Evolutionary conservation across 805 yeast genomes (phyloP).

Genomic region (Pichia kluyveri): DNA sequence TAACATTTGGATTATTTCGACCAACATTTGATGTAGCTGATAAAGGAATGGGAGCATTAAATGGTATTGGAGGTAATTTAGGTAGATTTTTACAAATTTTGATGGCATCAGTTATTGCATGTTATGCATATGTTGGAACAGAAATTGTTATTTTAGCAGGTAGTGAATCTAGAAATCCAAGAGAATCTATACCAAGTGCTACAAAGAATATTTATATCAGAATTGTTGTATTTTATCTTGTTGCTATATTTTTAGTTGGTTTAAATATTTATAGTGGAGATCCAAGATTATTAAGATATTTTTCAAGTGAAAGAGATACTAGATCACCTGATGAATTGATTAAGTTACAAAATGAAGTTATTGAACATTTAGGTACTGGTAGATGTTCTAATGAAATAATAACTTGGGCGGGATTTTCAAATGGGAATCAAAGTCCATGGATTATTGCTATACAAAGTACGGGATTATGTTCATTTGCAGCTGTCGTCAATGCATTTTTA

Average conservation of each 20-base stretch:
- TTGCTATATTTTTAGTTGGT: slow-evolving; percentile 62
- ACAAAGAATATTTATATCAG: slow-evolving; percentile 69
- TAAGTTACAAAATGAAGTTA: slow-evolving; percentile 12
- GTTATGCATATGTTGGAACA: slow-evolving; percentile 75
- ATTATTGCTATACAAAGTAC: slow-evolving; percentile 46
- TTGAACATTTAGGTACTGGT: slow-evolving; percentile 20
- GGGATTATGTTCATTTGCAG: slow-evolving; percentile 40
- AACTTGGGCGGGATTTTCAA: slow-evolving; percentile 31
- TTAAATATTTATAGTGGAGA: slow-evolving; percentile 72
- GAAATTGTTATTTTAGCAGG: slow-evolving; percentile 80
- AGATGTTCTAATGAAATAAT: slow-evolving; percentile 18
- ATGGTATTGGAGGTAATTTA: slow-evolving; percentile 50
- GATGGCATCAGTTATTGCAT: slow-evolving; percentile 53
- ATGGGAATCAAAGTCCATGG: slow-evolving; percentile 49
- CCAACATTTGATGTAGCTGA: slow-evolving; percentile 65
- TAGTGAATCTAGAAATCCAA: slow-evolving; percentile 77
- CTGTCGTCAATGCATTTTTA: slow-evolving; percentile 43
- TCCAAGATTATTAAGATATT: slow-evolving; percentile 57
- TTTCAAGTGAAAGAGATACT: slow-evolving; percentile 22
- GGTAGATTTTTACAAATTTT: slow-evolving; percentile 57
- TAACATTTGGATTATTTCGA: slow-evolving; percentile 64
- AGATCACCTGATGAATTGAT: slow-evolving; percentile 13
- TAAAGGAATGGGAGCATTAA: slow-evolving; percentile 40
- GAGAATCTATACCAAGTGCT: slow-evolving; percentile 68
- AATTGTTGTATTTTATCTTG: slow-evolving; percentile 52